Evolutionary conservation across 495 filamentous ascomycete species (phyloP).

Genomic region (Immersiella caudata): DNA sequence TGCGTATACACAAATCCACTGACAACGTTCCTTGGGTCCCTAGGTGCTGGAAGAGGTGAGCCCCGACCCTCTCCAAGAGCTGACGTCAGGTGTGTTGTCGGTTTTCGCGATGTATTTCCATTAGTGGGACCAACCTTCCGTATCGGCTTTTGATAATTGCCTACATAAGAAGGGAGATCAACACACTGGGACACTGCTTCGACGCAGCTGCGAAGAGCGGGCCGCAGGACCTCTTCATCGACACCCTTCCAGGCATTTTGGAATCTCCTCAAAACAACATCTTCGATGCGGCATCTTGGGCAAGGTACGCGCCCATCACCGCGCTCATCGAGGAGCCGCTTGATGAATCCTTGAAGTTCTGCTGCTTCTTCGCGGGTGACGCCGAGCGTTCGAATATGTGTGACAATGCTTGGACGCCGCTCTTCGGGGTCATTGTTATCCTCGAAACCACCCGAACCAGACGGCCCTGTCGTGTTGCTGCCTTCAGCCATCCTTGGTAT

Average conservation of each 20-base stretch:
- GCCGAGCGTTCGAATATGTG: neutral
- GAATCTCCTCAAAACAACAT: conserved; percentile 5
- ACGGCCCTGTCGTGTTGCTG: neutral
- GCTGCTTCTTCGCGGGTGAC: conserved; percentile 23
- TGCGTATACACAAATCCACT: no score
- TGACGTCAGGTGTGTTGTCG: no score
- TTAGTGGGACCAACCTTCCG: neutral
- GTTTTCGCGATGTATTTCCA: neutral
- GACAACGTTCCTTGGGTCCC: no score
- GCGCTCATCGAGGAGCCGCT: conserved; percentile 25
- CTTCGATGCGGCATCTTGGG: conserved; percentile 12
- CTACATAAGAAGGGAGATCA: neutral
- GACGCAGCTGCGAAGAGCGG: conserved; percentile 12
- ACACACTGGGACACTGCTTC: conserved; percentile 1
- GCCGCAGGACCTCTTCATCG: neutral
- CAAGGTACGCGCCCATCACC: neutral
- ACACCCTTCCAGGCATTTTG: conserved; percentile 5
- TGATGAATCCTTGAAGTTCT: conserved; percentile 30
- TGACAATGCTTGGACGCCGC: no score
- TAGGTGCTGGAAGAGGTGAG: no score
- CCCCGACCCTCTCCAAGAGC: no score
- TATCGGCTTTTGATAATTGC: no score
- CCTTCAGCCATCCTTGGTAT: neutral
- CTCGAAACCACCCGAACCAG: neutral
- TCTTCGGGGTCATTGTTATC: neutral